Evolutionary conservation across 83 land plant genomes (phyloP), one percentile per base, ranked within the genome.

Genomic region (Thuja plicata): DNA sequence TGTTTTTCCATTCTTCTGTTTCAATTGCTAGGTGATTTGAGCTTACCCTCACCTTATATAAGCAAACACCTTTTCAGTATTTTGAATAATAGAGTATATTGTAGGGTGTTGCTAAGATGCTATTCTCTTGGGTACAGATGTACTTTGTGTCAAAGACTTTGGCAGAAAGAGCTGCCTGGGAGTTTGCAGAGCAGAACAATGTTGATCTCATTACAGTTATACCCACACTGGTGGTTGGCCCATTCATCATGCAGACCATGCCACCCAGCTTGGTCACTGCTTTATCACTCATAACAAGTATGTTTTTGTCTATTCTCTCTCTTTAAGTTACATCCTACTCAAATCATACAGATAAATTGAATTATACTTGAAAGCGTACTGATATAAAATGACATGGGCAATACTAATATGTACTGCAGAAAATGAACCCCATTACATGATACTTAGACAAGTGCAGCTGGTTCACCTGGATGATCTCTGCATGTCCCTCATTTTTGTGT

Each of bases 221-320:
- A 7, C 96, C 96, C n/a, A 88, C 93, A 0, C 80, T 94, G n/a
- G 96, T 94, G 32, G 88, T 91, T 46, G 96, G 96, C 27, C 94
- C 94, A 37, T 94, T 94, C 86, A 88, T 94, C 86, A 91, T 57
- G 88, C 89, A 89, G 16, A 41, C 89, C 6, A 90, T 94, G 88
- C 94, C 95, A 16, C 95, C 95, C 8, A 94, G 95, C 88, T 88
- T 94, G 88, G 87, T 90, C 62, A 92, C 94, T 16, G 94, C 92
- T 1, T 91, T 94, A 15, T 87, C 95, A 15, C 90, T 91, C 1
- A 83, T 94, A 48, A 92, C 94, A 35, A 55, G 95, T 94, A 91
- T 37, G 38, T 15, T 32, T 30, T 24, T 55, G 11, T 4, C 16
- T 38, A 38, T 82, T 46, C 41, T 17, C 21, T 83, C n/a, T 46